Conservation (phyloP, 192 early-diverging fungal species). For the Coemansia sp. region DNA sequence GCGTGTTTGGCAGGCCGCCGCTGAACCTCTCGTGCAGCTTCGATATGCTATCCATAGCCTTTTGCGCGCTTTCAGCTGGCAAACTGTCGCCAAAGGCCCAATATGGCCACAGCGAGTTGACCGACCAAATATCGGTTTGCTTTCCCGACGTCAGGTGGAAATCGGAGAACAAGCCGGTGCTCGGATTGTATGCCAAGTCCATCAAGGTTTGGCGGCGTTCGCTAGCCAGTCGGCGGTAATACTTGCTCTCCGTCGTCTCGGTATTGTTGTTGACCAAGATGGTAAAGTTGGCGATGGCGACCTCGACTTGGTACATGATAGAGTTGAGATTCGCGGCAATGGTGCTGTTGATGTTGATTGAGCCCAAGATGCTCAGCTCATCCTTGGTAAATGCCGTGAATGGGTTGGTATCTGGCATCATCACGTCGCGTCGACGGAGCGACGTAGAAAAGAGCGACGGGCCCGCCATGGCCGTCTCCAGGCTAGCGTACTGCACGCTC, state of each 20-base stretch:
- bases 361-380: slow-evolving; percentile 44
- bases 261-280: slow-evolving; percentile 19
- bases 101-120: slow-evolving; percentile 61
- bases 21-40: slow-evolving; percentile 50
- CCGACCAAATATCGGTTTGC: slow-evolving; percentile 50
- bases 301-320: slow-evolving; percentile 57
- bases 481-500: slow-evolving; percentile 33
- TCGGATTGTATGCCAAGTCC: slow-evolving; percentile 56
- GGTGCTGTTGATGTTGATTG: slow-evolving; percentile 56
- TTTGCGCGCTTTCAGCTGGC: slow-evolving; percentile 15
- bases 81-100: slow-evolving; percentile 54
- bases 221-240: slow-evolving; percentile 33
- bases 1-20: slow-evolving; percentile 63
- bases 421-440: slow-evolving; percentile 15
- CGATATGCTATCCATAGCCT: slow-evolving; percentile 49
- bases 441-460: slow-evolving; percentile 28
- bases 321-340: slow-evolving; percentile 70
- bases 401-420: slow-evolving; percentile 26
- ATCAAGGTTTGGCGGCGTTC: slow-evolving; percentile 55
- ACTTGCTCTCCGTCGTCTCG: slow-evolving; percentile 2
- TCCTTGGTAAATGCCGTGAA: slow-evolving; percentile 24
- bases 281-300: slow-evolving; percentile 28
- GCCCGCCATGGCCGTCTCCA: slow-evolving; percentile 4
- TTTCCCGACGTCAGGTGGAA: slow-evolving; percentile 53
- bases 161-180: slow-evolving; percentile 55